Evolutionary conservation across 768 basidiomycete genomes (phyloP).

Genomic region (Baorangia bicolor): DNA sequence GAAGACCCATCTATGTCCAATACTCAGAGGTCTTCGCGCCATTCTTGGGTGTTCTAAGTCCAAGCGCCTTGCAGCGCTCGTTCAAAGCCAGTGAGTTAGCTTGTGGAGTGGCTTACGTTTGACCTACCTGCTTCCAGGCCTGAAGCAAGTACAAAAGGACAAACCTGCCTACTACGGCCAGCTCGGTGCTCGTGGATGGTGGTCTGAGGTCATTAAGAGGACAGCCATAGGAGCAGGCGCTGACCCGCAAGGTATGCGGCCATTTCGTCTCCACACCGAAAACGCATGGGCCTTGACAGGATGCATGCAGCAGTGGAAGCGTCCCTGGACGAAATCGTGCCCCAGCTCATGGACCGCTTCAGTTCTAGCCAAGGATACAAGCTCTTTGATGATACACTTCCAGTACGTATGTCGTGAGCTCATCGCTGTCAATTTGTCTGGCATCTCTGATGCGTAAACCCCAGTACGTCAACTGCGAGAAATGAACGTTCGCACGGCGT

Average conservation of each 20-base stretch:
- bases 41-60: conserved; percentile 60
- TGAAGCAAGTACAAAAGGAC: conserved; percentile 54
- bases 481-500: conserved; percentile 49
- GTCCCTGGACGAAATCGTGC: conserved; percentile 56
- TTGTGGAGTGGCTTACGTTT: neutral
- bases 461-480: conserved; percentile 48
- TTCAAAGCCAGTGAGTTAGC: conserved; percentile 53
- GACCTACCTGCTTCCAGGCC: conserved; percentile 31
- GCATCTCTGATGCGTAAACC: conserved; percentile 1
- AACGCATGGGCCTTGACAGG: conserved; percentile 19
- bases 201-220: conserved; percentile 71
- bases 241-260: conserved; percentile 46
- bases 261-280: conserved; percentile 15
- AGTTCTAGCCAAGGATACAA: conserved; percentile 69
- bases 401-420: conserved; percentile 38
- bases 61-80: conserved; percentile 49
- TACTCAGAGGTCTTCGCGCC: conserved; percentile 63
- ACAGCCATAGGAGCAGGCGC: conserved; percentile 79
- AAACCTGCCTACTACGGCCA: conserved; percentile 52
- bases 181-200: conserved; percentile 60
- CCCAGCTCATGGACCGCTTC: conserved; percentile 62
- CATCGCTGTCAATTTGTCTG: neutral
- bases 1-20: conserved; percentile 63
- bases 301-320: conserved; percentile 48
- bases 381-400: conserved; percentile 53